Percentiles rank a stretch among this genome's conserved stretches.
Conservation (phyloP, 2,329 filamentous ascomycete species). For the Escovopsis sp. region DNA sequence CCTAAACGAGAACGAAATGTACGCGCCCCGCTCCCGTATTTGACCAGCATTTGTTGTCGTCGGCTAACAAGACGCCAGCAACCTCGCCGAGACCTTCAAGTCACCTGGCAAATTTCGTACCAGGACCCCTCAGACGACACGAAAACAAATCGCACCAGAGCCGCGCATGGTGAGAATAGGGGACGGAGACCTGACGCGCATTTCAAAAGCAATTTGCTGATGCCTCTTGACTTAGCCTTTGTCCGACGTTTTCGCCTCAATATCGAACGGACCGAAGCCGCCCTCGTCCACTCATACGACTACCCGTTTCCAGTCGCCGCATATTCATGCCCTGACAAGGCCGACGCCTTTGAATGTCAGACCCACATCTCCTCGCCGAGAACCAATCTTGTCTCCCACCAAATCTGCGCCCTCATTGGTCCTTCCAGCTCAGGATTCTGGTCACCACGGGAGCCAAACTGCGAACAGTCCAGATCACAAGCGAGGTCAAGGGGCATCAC, state of each 20-base stretch:
- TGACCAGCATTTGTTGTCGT: too few relatives aligned
- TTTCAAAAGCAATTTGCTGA: constrained; percentile 12
- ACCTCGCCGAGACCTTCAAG: constrained; percentile 91
- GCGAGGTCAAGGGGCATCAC: constrained; percentile 10
- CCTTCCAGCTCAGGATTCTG: constrained; percentile 39
- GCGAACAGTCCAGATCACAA: constrained; percentile 12
- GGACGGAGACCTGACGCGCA: neutral
- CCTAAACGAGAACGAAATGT: constrained; percentile 78
- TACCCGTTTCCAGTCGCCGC: constrained; percentile 37
- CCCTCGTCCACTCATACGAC: constrained; percentile 30
- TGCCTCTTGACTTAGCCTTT: constrained; percentile 31
- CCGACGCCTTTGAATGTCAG: constrained; percentile 21
- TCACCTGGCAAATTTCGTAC: constrained; percentile 72
- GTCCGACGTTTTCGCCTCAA: constrained; percentile 43
- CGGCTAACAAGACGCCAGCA: constrained; percentile 36
- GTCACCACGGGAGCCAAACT: constrained; percentile 55
- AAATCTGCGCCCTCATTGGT: constrained; percentile 7
- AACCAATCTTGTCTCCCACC: constrained; percentile 17
- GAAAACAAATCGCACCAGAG: constrained; percentile 44
- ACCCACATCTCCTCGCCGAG: constrained; percentile 17
- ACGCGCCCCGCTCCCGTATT: constrained; percentile 13
- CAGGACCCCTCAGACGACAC: constrained; percentile 60
- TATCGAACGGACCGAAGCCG: constrained; percentile 37
- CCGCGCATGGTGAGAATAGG: constrained; percentile 44
- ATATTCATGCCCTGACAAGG: constrained; percentile 37